A percentile compares a stretch with the other conserved stretches of the same genome.
Conservation (phyloP, 176 grass and related monocot species). For the Ananas comosus region DNA sequence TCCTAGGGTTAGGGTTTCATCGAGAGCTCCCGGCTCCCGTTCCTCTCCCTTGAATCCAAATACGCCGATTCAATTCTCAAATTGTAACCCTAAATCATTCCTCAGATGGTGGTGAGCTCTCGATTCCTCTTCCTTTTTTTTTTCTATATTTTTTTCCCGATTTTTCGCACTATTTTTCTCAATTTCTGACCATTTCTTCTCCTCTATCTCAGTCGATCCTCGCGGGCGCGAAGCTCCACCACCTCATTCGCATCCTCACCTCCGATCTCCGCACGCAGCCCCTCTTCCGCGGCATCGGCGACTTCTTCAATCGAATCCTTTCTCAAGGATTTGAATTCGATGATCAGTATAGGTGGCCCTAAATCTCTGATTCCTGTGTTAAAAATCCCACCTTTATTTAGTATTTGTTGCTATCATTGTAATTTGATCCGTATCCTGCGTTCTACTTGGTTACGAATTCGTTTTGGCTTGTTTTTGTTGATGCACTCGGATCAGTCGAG, state of each 20-base stretch:
- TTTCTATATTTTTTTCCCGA: background rate
- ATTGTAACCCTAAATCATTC: background rate
- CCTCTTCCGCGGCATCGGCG: conserved; percentile 14
- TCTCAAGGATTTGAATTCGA: conserved; percentile 15
- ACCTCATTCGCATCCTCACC: conserved; percentile 10
- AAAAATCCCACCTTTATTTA: conserved; percentile 6
- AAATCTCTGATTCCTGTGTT: background rate
- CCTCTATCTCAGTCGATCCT: conserved; percentile 19
- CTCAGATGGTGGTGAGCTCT: conserved; percentile 18
- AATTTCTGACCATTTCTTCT: conserved; percentile 4
- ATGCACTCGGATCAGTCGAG: background rate
- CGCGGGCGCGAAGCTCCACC: conserved; percentile 20
- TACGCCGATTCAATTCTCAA: background rate
- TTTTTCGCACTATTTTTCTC: background rate
- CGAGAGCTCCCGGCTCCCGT: background rate
- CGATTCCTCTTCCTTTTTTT: background rate
- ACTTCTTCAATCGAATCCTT: conserved; percentile 28
- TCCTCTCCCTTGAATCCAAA: conserved; percentile 8
- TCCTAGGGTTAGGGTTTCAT: background rate
- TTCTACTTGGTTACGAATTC: background rate
- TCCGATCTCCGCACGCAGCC: conserved; percentile 17
- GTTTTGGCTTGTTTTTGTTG: background rate
- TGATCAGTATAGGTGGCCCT: conserved; percentile 11
- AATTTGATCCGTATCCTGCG: background rate
- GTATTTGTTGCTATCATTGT: background rate